Evolutionary conservation across 768 basidiomycete species (phyloP).

Genomic region (Lepiota venenata): DNA sequence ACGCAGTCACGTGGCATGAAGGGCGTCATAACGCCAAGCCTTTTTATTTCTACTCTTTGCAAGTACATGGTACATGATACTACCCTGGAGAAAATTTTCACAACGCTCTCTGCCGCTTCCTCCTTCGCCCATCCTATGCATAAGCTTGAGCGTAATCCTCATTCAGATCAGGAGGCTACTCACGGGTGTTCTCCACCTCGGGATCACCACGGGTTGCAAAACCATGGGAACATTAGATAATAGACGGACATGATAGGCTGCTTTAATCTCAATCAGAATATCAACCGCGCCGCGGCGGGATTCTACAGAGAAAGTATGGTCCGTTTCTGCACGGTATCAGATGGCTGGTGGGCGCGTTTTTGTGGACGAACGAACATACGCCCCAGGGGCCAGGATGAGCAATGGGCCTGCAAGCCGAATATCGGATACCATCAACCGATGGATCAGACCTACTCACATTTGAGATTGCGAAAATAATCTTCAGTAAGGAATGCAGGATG

Average conservation of each 20-base stretch:
- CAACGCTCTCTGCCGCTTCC: slow-evolving; percentile 47
- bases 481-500: slow-evolving; percentile 51
- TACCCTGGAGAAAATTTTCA: slow-evolving; percentile 51
- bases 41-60: not conserved
- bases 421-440: not conserved
- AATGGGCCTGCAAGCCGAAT: slow-evolving; percentile 42
- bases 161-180: slow-evolving; percentile 19
- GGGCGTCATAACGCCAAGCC: not conserved
- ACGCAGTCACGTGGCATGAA: not conserved
- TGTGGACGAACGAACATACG: not conserved
- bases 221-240: slow-evolving; percentile 51
- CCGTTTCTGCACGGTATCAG: slow-evolving; percentile 39
- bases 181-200: slow-evolving; percentile 36
- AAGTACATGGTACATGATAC: too few relatives aligned
- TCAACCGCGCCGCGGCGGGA: slow-evolving; percentile 55
- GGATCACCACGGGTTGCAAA: slow-evolving; percentile 47
- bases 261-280: slow-evolving; percentile 46
- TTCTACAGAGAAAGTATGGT: slow-evolving; percentile 47
- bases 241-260: slow-evolving; percentile 53
- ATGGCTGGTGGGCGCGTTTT: too few relatives aligned
- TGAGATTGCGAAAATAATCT: slow-evolving; percentile 43
- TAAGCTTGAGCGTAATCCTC: not conserved
- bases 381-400: slow-evolving; percentile 54
- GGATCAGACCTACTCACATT: slow-evolving; percentile 31
- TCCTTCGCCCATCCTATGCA: slow-evolving; percentile 57